These are phyloP conservation scores for Iris macrosiphon DNA, from an alignment of 106 monocot genomes.

Conservation along the genomic window DNA sequence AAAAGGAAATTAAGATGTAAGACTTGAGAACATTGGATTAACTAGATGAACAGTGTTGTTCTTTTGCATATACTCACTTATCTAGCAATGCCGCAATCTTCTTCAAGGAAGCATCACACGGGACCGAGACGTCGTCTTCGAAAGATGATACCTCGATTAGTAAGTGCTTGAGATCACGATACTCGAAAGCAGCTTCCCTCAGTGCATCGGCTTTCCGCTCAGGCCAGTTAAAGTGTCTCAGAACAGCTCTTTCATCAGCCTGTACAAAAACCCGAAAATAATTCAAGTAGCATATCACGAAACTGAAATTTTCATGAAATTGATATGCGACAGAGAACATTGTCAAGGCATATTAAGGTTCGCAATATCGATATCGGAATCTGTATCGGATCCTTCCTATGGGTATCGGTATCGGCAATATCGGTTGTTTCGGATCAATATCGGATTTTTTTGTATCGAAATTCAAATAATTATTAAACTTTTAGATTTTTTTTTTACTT, in stretches of 20 bases:
- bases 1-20: not conserved
- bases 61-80: constrained; percentile 31
- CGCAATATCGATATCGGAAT: too few species aligned
- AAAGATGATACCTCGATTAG: constrained; percentile 38
- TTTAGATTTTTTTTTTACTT: too few species aligned
- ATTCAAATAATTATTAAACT: too few species aligned
- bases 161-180: constrained; percentile 56
- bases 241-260: constrained; percentile 92
- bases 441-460: too few species aligned
- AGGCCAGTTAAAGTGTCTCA: constrained; percentile 94
- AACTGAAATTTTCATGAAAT: too few species aligned
- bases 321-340: too few species aligned
- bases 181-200: constrained; percentile 80
- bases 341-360: too few species aligned
- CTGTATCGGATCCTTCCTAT: too few species aligned
- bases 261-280: constrained; percentile 11
- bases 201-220: constrained; percentile 87
- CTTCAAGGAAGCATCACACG: constrained; percentile 52
- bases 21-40: not conserved
- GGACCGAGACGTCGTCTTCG: constrained; percentile 28
- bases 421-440: too few species aligned
- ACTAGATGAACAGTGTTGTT: not conserved
- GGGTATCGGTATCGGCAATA: too few species aligned
- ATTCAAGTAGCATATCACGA: not conserved
- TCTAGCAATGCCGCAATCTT: constrained; percentile 56